phyloP scores from a whole-genome alignment of 2,329 filamentous ascomycete species.

The Hymenoscyphus occultus region DNA sequence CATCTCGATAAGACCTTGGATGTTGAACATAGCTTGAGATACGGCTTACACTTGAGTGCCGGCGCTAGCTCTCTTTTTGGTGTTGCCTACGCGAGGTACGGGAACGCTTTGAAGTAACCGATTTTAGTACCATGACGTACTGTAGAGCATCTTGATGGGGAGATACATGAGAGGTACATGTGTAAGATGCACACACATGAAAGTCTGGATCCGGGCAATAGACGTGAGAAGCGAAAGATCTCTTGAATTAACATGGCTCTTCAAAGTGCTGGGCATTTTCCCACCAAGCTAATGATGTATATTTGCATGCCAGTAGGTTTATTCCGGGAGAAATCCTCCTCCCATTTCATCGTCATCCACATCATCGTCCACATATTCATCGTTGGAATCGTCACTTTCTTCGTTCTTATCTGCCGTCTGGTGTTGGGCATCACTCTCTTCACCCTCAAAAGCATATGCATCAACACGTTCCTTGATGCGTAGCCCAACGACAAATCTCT shows the following conservation, averaged over 20 bases:
- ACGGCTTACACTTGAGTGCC: background rate
- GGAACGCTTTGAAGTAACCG: background rate
- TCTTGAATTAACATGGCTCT: too few relatives aligned
- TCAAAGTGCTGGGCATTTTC: too few relatives aligned
- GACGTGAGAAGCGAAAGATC: too few relatives aligned
- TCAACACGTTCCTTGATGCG: constrained; percentile 42
- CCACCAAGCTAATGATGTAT: too few relatives aligned
- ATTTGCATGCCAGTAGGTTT: constrained; percentile 14
- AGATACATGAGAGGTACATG: background rate
- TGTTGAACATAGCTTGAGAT: background rate
- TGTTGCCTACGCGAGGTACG: background rate
- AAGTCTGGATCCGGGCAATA: background rate
- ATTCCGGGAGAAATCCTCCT: constrained; percentile 44
- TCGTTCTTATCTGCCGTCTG: constrained; percentile 45
- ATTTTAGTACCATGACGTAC: background rate
- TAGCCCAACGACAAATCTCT: constrained; percentile 73
- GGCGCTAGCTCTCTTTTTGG: background rate
- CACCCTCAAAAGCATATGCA: constrained; percentile 31
- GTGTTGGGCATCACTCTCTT: constrained; percentile 47
- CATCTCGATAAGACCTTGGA: background rate
- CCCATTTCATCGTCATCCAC: constrained; percentile 41
- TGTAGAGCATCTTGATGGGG: background rate
- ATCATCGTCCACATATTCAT: constrained; percentile 38
- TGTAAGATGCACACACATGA: background rate
- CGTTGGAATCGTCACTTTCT: constrained; percentile 53